A percentile compares a stretch with the other conserved stretches of the same genome.
Evolutionary conservation across 495 filamentous ascomycete genomes (phyloP).

Genomic region (Podospora tetraspora): DNA sequence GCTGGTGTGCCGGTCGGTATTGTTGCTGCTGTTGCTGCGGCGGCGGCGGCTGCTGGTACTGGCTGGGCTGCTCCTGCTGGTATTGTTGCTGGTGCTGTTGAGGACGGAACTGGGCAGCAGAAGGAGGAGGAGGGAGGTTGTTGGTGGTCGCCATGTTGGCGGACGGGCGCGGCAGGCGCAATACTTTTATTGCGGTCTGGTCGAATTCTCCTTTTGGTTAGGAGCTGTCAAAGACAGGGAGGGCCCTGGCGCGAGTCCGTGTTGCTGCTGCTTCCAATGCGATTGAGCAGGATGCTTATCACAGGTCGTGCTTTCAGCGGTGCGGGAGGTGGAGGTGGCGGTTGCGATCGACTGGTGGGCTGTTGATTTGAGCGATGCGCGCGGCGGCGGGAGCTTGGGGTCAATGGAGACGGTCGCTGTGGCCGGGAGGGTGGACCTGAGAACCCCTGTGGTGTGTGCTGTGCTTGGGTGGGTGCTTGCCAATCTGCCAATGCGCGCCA

Average conservation of each 20-base stretch:
- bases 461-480: too few species aligned
- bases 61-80: not conserved
- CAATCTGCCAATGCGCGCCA: constrained; percentile 5
- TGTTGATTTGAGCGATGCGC: not conserved
- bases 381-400: not conserved
- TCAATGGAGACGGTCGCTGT: not conserved
- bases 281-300: not conserved
- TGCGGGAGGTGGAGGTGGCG: not conserved
- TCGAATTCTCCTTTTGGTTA: constrained; percentile 10
- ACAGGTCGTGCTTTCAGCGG: not conserved
- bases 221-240: constrained; percentile 7
- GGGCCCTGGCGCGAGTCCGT: not conserved
- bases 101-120: not conserved
- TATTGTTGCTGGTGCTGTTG: not conserved
- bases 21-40: constrained; percentile 24
- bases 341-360: not conserved
- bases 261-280: not conserved
- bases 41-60: constrained; percentile 21
- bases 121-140: constrained; percentile 20
- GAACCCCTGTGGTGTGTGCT: not conserved
- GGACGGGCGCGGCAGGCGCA: constrained; percentile 15
- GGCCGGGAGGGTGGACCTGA: not conserved
- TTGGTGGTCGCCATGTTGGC: constrained; percentile 28
- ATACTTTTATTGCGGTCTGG: constrained; percentile 21
- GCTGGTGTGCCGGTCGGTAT: constrained; percentile 26